phyloP scores from a whole-genome alignment of 805 yeast genomes.

The Wickerhamomyces queroliae region DNA sequence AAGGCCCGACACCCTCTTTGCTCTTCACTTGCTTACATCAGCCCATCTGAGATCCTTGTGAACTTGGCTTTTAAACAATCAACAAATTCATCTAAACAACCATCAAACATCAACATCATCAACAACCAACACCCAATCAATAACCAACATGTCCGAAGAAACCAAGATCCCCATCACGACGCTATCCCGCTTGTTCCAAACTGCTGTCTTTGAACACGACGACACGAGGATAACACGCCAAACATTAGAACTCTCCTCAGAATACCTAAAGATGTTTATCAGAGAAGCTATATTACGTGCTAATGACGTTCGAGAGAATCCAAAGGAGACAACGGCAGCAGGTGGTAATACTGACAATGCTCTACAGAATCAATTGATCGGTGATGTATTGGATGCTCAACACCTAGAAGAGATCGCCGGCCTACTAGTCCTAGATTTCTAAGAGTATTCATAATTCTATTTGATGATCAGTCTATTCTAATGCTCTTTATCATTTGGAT shows the following conservation, averaged over 20 bases:
- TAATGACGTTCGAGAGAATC: constrained; percentile 41
- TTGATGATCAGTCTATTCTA: not conserved
- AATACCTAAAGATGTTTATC: constrained; percentile 50
- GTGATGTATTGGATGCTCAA: constrained; percentile 41
- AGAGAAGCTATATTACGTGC: constrained; percentile 55
- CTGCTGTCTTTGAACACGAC: constrained; percentile 39
- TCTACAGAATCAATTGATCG: constrained; percentile 8
- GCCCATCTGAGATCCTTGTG: no score
- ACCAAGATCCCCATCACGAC: constrained; percentile 26
- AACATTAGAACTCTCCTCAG: constrained; percentile 44
- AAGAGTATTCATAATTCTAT: not conserved
- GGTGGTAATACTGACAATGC: constrained; percentile 4
- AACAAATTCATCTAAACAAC: no score
- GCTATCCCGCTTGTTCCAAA: constrained; percentile 46
- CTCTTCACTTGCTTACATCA: no score
- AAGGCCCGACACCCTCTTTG: no score
- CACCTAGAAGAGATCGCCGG: constrained; percentile 55
- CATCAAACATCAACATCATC: not conserved
- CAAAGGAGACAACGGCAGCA: constrained; percentile 15
- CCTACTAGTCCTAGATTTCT: constrained; percentile 50
- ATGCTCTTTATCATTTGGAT: constrained; percentile 41
- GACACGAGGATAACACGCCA: constrained; percentile 42
- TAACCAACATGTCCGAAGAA: constrained; percentile 6
- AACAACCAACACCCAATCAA: not conserved
- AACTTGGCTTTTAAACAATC: no score